Conservation (phyloP, 148 eudicot genomes). For the Camellia granthamiana region DNA sequence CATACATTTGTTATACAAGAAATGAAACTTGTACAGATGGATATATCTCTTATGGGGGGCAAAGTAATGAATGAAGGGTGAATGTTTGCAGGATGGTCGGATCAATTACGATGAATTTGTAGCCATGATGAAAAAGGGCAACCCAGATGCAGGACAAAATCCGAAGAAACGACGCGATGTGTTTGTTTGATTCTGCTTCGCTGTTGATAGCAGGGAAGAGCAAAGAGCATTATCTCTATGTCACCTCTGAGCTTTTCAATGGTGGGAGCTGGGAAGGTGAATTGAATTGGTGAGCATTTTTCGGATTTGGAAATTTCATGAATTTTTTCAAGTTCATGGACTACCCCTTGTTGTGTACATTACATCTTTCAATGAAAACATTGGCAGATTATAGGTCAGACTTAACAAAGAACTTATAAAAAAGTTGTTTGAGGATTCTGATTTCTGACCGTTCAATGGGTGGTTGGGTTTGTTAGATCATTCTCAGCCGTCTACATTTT, state of each 20-base stretch:
- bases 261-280: not conserved
- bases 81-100: conserved; percentile 59
- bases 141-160: conserved; percentile 46
- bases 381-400: not conserved
- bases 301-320: not conserved
- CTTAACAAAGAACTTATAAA: not conserved
- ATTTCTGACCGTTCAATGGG: not conserved
- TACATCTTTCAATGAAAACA: not conserved
- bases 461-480: not conserved
- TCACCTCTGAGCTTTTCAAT: not conserved
- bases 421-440: not conserved
- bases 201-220: not conserved
- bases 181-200: conserved; percentile 9
- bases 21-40: too few species aligned
- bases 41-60: not conserved
- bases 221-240: not conserved
- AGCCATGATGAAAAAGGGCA: conserved; percentile 77
- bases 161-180: conserved; percentile 33
- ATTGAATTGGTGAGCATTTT: not conserved
- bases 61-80: not conserved
- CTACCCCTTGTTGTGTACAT: not conserved
- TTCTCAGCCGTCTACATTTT: not conserved
- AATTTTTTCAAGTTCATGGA: not conserved
- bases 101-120: conserved; percentile 80
- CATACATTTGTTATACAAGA: too few species aligned